Evolutionary conservation across 768 basidiomycete genomes (phyloP), one percentile per base, ranked within the genome.

Genomic region (Lactifluus pinguis): DNA sequence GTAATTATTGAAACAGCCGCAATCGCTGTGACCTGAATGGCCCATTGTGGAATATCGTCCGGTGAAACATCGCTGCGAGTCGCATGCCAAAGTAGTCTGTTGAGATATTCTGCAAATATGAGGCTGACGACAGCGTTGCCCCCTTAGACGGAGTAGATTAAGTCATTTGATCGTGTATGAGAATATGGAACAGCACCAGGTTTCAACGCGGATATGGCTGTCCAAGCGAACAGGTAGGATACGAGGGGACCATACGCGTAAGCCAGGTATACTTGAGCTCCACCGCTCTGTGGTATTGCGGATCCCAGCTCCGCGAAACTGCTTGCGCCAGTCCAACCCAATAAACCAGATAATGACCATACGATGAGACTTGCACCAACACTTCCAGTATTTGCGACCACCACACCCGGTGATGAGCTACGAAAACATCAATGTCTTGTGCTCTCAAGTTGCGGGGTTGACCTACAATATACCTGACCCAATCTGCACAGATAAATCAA

Each of bases 301-400:
- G 86, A 86, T 54, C 95, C 95, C 60, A 97, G 77, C 72, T 97
- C 93, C 9, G 92, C 92, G 70, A 86, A 97, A 69, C 90, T 93
- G 71, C 90, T 93, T 30, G 92, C 93, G 19, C 95, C 95, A 3
- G 95, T 97, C 95, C 95, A 98, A 6, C 83, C 91, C 10, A 98
- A 76, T 25, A 95, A 56, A 6, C 94, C 95, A 57, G 90, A 86
- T 3, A 79, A 75, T 6, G 90, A 64, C 95, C 95, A 98, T 4
- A 97, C 89, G 17, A 79, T 39, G 14, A 98, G 73, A 75, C 93
- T 93, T 11, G 93, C 89, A 11, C 95, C 95, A 0, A 94, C 89
- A 66, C 89, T 92, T 41, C 92, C 80, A 0, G 89, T 87, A 68
- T 95, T 91, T 10, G 91, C 87, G 30, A 95, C 84, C 2, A 98